Evolutionary conservation across 2,329 filamentous ascomycete species (phyloP), one percentile per base, ranked within the genome.

Genomic region (Cercospora berteroae): DNA sequence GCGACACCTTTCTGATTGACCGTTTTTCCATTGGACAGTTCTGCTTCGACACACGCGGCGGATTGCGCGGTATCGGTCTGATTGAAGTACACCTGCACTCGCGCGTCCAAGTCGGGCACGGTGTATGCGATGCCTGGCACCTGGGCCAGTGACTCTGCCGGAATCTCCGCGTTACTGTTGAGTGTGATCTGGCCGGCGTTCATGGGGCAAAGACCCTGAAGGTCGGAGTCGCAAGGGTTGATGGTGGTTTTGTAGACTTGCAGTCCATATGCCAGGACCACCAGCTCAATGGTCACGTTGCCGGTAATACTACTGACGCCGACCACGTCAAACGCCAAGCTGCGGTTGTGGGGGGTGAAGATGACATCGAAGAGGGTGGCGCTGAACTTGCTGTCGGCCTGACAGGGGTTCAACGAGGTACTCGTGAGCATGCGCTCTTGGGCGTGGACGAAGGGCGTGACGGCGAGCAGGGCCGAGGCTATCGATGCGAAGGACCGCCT

Each of bases 41-140:
- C 85, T 59, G 93, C 93, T 82, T 97, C 91, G 62, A 97, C 88
- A 79, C 94, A 98, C 65, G 94, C 93, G 62, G 96, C 87, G 74
- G 85, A 88, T 60, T 86, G 81, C 63, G 85, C 84, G 1, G 86
- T 88, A 13, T 85, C 81, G 5, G 87, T 89, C 71, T 87, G 84
- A 77, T 92, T 94, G 83, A 97, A 92, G 74, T 89, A 89, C 75
- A 97, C 88, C 75, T 87, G 88, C 61, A 97, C 91, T 61, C 88
- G 90, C 69, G 93, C 93, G 79, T 98, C 94, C 63, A 97, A 85
- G 83, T 97, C 94, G 59, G 94, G 94, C 52, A 98, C 90, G 60
- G 86, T 90, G 81, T 95, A 98, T 62, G 93, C 91, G 76, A 97
- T 94, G 59, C 87, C 85, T 66, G 94, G 94, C 75, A 98, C 89